phyloP scores from a whole-genome alignment of 768 basidiomycete genomes.

The Podaxis carcinomalis region DNA sequence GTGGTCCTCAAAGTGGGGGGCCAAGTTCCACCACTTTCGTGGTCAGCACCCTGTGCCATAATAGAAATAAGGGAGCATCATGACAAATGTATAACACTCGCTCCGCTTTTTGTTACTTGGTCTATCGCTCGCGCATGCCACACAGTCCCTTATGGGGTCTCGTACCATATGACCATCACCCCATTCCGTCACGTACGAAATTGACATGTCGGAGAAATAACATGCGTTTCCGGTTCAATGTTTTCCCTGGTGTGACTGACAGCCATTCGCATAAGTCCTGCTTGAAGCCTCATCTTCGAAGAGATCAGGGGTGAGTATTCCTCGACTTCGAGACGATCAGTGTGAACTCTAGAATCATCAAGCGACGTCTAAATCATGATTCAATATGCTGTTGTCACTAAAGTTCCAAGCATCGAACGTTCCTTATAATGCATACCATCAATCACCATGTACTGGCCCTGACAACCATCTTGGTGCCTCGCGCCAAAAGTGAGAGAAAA shows the following conservation, averaged over 20 bases:
- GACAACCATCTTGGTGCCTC: neutral
- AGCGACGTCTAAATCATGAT: neutral
- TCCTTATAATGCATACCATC: neutral
- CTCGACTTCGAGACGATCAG: slow-evolving; percentile 4
- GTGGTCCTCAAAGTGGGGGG: neutral
- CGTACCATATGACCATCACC: neutral
- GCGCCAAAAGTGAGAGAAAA: neutral
- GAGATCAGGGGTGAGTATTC: neutral
- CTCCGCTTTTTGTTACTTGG: neutral
- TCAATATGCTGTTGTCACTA: neutral
- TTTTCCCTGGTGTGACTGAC: neutral
- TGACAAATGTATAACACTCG: neutral
- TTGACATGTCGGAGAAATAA: neutral
- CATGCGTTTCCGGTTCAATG: neutral
- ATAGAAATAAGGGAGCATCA: neutral
- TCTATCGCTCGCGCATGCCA: neutral
- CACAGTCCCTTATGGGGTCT: neutral
- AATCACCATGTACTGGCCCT: neutral
- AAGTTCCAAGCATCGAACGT: neutral
- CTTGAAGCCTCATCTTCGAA: neutral
- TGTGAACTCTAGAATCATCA: neutral
- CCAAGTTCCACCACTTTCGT: neutral
- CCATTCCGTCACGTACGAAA: neutral
- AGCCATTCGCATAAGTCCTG: neutral
- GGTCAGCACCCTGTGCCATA: neutral